Percentiles rank a stretch among this genome's conserved stretches.
phyloP scores from a whole-genome alignment of 2,329 filamentous ascomycete species.

The Cephalotrichum gorgonifer region DNA sequence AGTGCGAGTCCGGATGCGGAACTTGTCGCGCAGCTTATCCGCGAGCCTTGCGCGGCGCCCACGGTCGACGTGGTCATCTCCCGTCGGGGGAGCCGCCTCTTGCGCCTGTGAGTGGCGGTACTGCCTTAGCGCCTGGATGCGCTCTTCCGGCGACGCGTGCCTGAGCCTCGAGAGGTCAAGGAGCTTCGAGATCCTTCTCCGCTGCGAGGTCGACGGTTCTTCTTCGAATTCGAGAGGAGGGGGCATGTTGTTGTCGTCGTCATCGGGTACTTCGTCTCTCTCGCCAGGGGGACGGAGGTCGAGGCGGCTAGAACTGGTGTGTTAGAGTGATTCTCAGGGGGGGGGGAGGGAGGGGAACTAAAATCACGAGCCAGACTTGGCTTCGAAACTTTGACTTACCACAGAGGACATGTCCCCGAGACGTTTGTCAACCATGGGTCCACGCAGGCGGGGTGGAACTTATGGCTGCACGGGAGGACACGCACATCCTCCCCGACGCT shows the following conservation, averaged over 20 bases:
- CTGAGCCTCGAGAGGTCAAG: conserved; percentile 47
- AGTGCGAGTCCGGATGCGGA: conserved; percentile 38
- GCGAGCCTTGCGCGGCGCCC: conserved; percentile 32
- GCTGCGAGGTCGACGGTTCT: conserved; percentile 20
- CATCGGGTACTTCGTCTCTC: conserved; percentile 13
- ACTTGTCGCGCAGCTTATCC: conserved; percentile 40
- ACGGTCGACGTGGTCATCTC: conserved; percentile 20
- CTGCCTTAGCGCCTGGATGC: conserved; percentile 47
- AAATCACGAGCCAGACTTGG: no score
- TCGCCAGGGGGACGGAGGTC: conserved; percentile 31
- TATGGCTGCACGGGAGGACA: conserved; percentile 57
- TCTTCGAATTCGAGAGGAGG: conserved; percentile 32
- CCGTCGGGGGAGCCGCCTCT: conserved; percentile 7
- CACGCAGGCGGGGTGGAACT: conserved; percentile 57
- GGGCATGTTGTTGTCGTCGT: conserved; percentile 15
- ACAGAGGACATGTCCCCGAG: conserved; percentile 58
- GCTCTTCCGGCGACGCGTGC: conserved; percentile 49
- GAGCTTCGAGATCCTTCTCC: conserved; percentile 38
- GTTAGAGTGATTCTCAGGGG: no score
- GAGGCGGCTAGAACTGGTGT: conserved; percentile 31
- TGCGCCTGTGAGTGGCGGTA: conserved; percentile 14
- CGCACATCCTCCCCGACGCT: conserved; percentile 55
- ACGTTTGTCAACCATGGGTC: conserved; percentile 63
- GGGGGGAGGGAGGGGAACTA: no score
- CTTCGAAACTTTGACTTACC: conserved; percentile 50